Evolutionary conservation across 768 basidiomycete species (phyloP).

Genomic region (Russula sp.): DNA sequence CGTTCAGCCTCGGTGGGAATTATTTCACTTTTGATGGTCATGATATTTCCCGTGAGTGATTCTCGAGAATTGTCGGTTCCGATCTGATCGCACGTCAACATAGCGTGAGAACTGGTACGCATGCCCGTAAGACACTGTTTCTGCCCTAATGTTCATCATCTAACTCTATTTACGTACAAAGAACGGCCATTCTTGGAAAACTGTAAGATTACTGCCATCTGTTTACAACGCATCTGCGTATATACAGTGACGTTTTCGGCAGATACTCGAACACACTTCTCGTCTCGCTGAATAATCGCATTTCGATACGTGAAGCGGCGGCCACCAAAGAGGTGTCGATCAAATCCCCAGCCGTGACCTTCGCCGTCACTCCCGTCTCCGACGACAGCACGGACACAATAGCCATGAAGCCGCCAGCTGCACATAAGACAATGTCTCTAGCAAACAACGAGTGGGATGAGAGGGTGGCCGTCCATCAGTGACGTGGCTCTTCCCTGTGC

Average conservation of each 20-base stretch:
- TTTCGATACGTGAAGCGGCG: slow-evolving; percentile 7
- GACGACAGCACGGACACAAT: not conserved
- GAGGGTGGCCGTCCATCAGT: not conserved
- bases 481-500: not conserved
- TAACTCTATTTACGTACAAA: not conserved
- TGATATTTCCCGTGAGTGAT: not conserved
- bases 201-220: not conserved
- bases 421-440: not conserved
- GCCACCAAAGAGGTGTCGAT: too few species aligned
- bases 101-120: slow-evolving; percentile 8
- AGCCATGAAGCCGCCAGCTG: not conserved
- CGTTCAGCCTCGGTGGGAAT: not conserved
- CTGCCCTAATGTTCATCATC: not conserved
- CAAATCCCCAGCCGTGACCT: too few species aligned
- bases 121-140: slow-evolving; percentile 5
- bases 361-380: too few species aligned
- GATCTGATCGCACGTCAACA: not conserved
- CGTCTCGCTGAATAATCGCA: slow-evolving; percentile 25
- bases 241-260: not conserved
- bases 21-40: not conserved
- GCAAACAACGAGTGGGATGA: not conserved
- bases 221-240: too few species aligned
- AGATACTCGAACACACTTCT: slow-evolving; percentile 28
- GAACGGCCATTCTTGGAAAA: not conserved
- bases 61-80: not conserved